A percentile compares a stretch with the other conserved stretches of the same genome.
These are phyloP conservation scores for Arabidopsis lyrata DNA, from an alignment of 441 rosid species.

Conservation along the genomic window DNA sequence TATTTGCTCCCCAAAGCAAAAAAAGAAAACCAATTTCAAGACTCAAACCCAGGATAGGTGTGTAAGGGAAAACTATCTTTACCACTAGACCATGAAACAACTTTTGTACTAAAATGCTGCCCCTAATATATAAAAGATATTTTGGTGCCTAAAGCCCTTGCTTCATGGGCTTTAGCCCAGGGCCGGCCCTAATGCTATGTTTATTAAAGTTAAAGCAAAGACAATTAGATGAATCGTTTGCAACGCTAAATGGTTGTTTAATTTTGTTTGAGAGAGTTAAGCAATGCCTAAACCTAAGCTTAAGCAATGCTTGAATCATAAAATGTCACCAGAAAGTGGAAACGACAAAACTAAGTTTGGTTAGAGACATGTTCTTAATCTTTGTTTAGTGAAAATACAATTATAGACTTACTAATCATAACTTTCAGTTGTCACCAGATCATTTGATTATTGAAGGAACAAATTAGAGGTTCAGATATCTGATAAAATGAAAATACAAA, in stretches of 20 bases:
- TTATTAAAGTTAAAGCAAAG: slow-evolving; percentile 33
- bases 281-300: slow-evolving; percentile 24
- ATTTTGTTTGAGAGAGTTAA: slow-evolving; percentile 34
- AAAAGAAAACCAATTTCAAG: too few species aligned
- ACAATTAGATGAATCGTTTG: slow-evolving; percentile 16
- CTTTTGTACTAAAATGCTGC: too few species aligned
- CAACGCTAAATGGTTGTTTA: slow-evolving; percentile 21
- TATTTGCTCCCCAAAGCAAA: too few species aligned
- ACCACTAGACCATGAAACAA: too few species aligned
- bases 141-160: too few species aligned
- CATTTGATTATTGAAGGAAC: slow-evolving; percentile 16
- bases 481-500: not conserved
- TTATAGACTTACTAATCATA: not conserved
- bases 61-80: too few species aligned
- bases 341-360: slow-evolving; percentile 33
- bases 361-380: slow-evolving; percentile 27
- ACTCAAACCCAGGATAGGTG: too few species aligned
- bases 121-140: too few species aligned
- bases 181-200: too few species aligned
- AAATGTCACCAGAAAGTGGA: slow-evolving; percentile 14
- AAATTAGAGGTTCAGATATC: not conserved
- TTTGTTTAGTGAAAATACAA: not conserved
- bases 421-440: not conserved
- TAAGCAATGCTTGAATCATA: slow-evolving; percentile 28
- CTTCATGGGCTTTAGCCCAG: too few species aligned